Base-by-base conservation (phyloP, 305 asterid species). In the Fraxinus ornus region DNA sequence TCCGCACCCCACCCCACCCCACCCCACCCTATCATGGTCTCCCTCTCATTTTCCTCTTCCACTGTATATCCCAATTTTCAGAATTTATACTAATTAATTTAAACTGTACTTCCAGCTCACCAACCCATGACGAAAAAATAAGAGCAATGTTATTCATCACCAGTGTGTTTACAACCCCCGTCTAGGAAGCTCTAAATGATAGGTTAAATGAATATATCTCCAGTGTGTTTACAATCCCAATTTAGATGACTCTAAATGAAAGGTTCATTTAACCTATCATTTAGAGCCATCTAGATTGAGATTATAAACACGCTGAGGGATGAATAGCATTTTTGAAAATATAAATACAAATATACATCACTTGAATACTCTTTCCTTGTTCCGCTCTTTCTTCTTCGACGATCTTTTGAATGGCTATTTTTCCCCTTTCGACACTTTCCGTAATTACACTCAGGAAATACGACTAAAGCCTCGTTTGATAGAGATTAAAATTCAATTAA, bases 71-170 rank as follows among this genome's bases (percentile, higher is more conserved):
- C 28, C 80, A 57, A 60, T 75, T 75, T 62, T 79, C 74, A 24
- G n/a, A 78, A 78, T 12, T 7, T 41, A 19, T 1, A 41, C 30
- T 78, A 73, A 72, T 68, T 81, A 72, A 78, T 74, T 76, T 15
- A 21, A 17, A 47, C 57, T 81, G 75, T 60, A 60, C 70, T 60
- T 62, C 15, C 30, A 21, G 33, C 71, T 7, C 33, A 62, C 71
- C 71, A 22, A 62, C 15, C 70, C 71, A 62, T 4, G 26, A 22
- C 15, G 2, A 24, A 62, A 19, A 22, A n/a, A 60, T 28, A 28
- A 28, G 32, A 28, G 32, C 32, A 28, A 28, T 28, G 32, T 2
- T 28, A 28, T 28, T 28, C 32, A 28, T 28, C 32, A 2, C 32
- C 32, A 28, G 32, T 28, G 32, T 28, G 1, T 28, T 28, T 28